Percentiles rank a stretch among this genome's conserved stretches.
Evolutionary conservation across 1,284 basidiomycete genomes (phyloP).

Genomic region (Pseudozyma sp.): DNA sequence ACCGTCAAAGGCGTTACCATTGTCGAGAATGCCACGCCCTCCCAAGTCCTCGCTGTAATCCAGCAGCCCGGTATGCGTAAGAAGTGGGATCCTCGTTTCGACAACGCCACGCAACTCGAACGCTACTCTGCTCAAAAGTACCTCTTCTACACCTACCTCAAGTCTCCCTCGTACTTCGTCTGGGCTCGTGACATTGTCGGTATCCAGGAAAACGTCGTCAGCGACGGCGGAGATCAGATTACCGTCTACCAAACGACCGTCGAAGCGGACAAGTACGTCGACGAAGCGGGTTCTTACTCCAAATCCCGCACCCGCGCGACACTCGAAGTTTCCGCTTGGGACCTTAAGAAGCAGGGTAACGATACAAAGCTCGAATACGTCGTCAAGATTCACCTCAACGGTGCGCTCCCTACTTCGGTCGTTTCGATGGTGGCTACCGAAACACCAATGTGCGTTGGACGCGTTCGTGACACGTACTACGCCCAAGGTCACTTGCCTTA

Average conservation of each 20-base stretch:
- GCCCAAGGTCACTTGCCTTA: constrained; percentile 52
- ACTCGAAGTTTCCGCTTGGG: constrained; percentile 60
- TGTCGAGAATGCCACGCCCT: constrained; percentile 61
- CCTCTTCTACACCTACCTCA: constrained; percentile 61
- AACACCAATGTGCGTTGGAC: constrained; percentile 63
- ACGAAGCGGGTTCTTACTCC: constrained; percentile 58
- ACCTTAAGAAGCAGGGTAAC: constrained; percentile 51
- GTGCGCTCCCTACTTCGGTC: constrained; percentile 56
- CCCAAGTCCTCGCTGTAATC: constrained; percentile 56
- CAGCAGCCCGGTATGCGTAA: constrained; percentile 63
- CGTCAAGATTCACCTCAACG: constrained; percentile 64
- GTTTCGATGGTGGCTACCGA: constrained; percentile 59
- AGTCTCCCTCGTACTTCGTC: constrained; percentile 62
- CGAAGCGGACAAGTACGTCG: constrained; percentile 55
- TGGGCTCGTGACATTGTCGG: constrained; percentile 65
- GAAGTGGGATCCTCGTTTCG: constrained; percentile 64
- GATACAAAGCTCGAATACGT: constrained; percentile 60
- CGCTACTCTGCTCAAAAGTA: constrained; percentile 36
- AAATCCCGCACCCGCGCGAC: constrained; percentile 60
- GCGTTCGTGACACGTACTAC: constrained; percentile 60
- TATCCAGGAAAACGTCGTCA: constrained; percentile 55
- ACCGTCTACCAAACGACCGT: constrained; percentile 56
- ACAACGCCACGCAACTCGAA: constrained; percentile 46
- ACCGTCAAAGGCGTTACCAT: constrained; percentile 55
- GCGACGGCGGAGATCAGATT: constrained; percentile 35